phyloP scores from a whole-genome alignment of 2,329 filamentous ascomycete genomes.

The Phaeoacremonium minimum region DNA sequence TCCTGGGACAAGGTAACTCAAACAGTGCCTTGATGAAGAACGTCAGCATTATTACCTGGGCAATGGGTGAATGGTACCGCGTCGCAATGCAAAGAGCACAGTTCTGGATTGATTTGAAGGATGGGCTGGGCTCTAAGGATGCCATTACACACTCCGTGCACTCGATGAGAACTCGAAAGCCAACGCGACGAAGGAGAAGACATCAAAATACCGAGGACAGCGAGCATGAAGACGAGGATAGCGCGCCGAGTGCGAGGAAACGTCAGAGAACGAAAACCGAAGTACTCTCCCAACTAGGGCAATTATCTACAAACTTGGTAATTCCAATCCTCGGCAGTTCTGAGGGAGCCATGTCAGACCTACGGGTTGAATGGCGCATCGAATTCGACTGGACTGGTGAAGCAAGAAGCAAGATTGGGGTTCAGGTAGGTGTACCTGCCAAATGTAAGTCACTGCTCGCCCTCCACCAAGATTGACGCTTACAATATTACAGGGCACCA shows the following conservation, averaged over 20 bases:
- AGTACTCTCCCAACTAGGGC: constrained; percentile 49
- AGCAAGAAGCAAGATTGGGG: constrained; percentile 52
- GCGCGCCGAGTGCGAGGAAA: too few relatives aligned
- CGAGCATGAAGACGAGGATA: constrained; percentile 12
- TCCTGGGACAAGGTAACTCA: constrained; percentile 30
- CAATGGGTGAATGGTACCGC: constrained; percentile 64
- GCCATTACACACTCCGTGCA: constrained; percentile 21
- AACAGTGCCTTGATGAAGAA: constrained; percentile 49
- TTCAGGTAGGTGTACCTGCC: constrained; percentile 52
- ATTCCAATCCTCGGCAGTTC: constrained; percentile 30
- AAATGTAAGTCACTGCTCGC: constrained; percentile 51
- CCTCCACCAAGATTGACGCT: constrained; percentile 6
- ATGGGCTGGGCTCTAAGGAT: constrained; percentile 35
- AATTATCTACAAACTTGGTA: constrained; percentile 45
- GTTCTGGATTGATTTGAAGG: constrained; percentile 56
- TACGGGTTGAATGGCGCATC: constrained; percentile 60
- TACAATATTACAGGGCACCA: constrained; percentile 49
- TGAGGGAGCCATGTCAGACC: constrained; percentile 28
- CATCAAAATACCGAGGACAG: constrained; percentile 7
- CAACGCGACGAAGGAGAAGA: constrained; percentile 12
- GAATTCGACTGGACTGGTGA: constrained; percentile 71
- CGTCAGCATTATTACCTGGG: constrained; percentile 58
- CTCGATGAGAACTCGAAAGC: constrained; percentile 20
- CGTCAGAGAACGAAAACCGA: too few relatives aligned
- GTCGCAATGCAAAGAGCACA: constrained; percentile 54